These are phyloP conservation scores for Datura wrightii DNA, from an alignment of 257 asterid species.

Conservation along the genomic window DNA sequence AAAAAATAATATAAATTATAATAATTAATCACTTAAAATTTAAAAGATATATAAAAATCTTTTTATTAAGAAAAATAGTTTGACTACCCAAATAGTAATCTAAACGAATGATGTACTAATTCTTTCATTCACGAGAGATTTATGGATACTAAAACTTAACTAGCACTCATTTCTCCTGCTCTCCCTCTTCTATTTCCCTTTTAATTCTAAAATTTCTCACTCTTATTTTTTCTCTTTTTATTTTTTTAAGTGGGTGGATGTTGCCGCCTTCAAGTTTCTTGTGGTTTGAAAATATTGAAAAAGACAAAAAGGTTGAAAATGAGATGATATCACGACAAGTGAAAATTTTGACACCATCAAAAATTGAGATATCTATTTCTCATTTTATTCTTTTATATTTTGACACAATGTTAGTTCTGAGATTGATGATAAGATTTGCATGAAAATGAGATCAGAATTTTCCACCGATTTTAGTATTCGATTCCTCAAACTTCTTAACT, in stretches of 20 bases:
- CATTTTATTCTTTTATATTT: neutral
- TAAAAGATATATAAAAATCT: too few relatives aligned
- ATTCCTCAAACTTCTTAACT: neutral
- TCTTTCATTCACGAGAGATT: neutral
- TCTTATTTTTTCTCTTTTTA: neutral
- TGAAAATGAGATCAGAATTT: neutral
- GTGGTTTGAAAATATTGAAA: neutral
- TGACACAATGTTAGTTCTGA: neutral
- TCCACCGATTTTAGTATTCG: neutral
- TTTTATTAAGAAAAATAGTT: too few relatives aligned
- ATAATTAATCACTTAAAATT: too few relatives aligned
- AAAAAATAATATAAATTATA: too few relatives aligned
- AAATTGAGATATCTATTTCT: neutral
- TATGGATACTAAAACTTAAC: neutral
- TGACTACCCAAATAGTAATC: too few relatives aligned
- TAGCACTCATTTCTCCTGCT: neutral
- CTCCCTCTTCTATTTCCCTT: neutral
- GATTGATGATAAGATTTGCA: conserved; percentile 23
- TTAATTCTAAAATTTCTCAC: neutral
- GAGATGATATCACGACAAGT: conserved; percentile 20
- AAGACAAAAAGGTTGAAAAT: conserved; percentile 9
- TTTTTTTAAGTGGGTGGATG: neutral
- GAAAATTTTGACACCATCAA: neutral
- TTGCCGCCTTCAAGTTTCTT: conserved; percentile 26
- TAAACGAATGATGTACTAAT: too few relatives aligned